Base-by-base conservation (phyloP, 352 stramenopile species). In the Phytophthora lateralis region DNA sequence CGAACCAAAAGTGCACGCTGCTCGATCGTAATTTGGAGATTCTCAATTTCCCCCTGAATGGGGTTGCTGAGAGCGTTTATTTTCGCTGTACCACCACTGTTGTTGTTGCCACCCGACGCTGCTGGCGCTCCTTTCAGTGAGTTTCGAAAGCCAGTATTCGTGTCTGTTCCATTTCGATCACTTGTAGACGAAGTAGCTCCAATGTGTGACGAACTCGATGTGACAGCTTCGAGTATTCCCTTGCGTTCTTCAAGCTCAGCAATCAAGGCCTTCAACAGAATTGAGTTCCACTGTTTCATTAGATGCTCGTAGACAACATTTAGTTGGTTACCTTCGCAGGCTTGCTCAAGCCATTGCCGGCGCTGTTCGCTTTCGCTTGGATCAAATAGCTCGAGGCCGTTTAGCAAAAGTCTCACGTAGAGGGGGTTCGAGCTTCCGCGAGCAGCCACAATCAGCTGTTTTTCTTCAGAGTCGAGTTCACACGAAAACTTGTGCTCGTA, bases 231-330 rank as follows among this genome's bases (percentile, higher is more conserved):
- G 10, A 55, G 10, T 20, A 53, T n/a, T 39, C 48, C 38, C 45
- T 58, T 78, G 26, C 41, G 81, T 21, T 62, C 73, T 43, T 74
- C 20, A 4, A 80, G 64, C 15, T 79, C 60, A 12, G 75, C 65
- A 11, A 73, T 61, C 37, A 91, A 63, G 53, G 89, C 82, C 30
- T 78, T 72, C 11, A 92, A 66, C 20, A 92, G 55, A 30, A 91
- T 75, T 10, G 75, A 52, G 51, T 90, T 91, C 85, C 85, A 95
- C n/a, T 80, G 81, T 49, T 80, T 85, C 65, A 94, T 77, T 12
- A 93, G 56, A 47, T 84, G 57, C 30, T 88, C 79, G 32, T 91
- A 93, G 15, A 91, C 55, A 20, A 26, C 42, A 43, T 82, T 76
- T 24, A 90, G 50, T 24, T 90, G 82, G 15, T 67, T 67, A 11